Percentiles rank a stretch among this genome's conserved stretches.
Conservation (phyloP, 208 protist genomes). For the Naegleria lovaniensis region DNA sequence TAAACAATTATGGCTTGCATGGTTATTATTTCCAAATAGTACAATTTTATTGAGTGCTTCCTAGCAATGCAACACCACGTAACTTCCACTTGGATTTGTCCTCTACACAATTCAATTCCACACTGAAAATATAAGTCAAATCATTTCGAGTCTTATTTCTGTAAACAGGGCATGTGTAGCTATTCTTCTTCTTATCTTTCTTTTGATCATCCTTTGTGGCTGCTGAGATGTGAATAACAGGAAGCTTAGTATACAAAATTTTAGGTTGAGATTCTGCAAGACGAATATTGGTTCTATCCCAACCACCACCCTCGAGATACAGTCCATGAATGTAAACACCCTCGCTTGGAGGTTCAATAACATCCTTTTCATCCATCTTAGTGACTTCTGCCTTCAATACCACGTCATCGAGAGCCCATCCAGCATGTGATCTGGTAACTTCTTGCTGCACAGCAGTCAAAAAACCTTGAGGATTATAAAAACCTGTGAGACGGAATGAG, state of each 20-base stretch:
- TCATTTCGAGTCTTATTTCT: slow-evolving; percentile 87
- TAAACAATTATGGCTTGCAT: no score
- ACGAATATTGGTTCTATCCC: slow-evolving; percentile 84
- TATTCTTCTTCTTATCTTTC: slow-evolving; percentile 66
- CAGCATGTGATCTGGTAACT: slow-evolving; percentile 75
- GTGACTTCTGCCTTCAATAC: slow-evolving; percentile 85
- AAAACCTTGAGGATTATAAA: slow-evolving; percentile 98
- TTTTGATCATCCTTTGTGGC: slow-evolving; percentile 57
- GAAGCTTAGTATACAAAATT: slow-evolving; percentile 85
- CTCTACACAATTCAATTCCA: slow-evolving; percentile 84
- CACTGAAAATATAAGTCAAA: slow-evolving; percentile 91
- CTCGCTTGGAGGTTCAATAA: slow-evolving; percentile 76
- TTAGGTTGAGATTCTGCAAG: slow-evolving; percentile 85
- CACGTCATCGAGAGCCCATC: slow-evolving; percentile 94
- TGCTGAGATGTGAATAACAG: slow-evolving; percentile 88
- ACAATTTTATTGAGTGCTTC: slow-evolving; percentile 67
- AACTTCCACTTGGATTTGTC: slow-evolving; percentile 90
- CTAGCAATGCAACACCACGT: slow-evolving; percentile 82
- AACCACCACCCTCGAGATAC: slow-evolving; percentile 91
- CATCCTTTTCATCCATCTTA: slow-evolving; percentile 60
- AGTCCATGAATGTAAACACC: slow-evolving; percentile 94
- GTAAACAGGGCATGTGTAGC: slow-evolving; percentile 96
- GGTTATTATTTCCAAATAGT: no score
- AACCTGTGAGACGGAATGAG: slow-evolving; percentile 93
- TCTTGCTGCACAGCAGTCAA: slow-evolving; percentile 96